phyloP scores from a whole-genome alignment of 805 yeast species.

The Candida adriatica region DNA sequence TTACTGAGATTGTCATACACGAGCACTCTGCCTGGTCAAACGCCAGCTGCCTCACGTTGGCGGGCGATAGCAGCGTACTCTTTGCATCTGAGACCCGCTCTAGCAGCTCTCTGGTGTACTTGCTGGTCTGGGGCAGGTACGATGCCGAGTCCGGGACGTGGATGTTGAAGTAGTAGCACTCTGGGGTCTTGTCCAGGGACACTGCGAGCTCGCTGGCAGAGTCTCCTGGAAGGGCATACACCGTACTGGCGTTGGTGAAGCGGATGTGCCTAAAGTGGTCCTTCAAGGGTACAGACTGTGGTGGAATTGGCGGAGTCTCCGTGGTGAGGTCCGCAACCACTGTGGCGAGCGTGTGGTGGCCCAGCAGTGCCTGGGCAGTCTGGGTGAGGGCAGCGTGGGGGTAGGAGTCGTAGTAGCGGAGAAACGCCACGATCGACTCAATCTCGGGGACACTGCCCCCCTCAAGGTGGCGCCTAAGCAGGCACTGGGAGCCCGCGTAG shows the following conservation, averaged over 20 bases:
- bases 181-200: slow-evolving; percentile 8
- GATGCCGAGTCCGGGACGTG: slow-evolving; percentile 12
- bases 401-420: slow-evolving; percentile 6
- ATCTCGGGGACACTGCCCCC: slow-evolving; percentile 2
- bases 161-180: slow-evolving; percentile 10
- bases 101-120: slow-evolving; percentile 1
- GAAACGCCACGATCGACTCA: slow-evolving; percentile 4
- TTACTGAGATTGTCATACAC: slow-evolving; percentile 9
- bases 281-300: background rate
- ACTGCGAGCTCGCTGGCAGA: slow-evolving; percentile 8
- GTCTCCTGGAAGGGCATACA: slow-evolving; percentile 8
- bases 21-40: slow-evolving; percentile 2
- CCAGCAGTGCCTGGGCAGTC: background rate
- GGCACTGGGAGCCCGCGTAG: background rate
- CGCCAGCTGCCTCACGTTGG: slow-evolving; percentile 2
- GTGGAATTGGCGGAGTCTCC: no score
- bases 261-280: slow-evolving; percentile 12
- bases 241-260: slow-evolving; percentile 8
- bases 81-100: slow-evolving; percentile 6
- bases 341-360: no score
- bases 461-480: slow-evolving; percentile 3
- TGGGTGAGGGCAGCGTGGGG: slow-evolving; percentile 5
- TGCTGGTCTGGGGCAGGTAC: slow-evolving; percentile 6
- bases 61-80: slow-evolving; percentile 1
- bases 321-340: no score